A percentile compares a stretch with the other conserved stretches of the same genome.
phyloP scores from a whole-genome alignment of 1,284 basidiomycete species.

The Leccinum variabile region DNA sequence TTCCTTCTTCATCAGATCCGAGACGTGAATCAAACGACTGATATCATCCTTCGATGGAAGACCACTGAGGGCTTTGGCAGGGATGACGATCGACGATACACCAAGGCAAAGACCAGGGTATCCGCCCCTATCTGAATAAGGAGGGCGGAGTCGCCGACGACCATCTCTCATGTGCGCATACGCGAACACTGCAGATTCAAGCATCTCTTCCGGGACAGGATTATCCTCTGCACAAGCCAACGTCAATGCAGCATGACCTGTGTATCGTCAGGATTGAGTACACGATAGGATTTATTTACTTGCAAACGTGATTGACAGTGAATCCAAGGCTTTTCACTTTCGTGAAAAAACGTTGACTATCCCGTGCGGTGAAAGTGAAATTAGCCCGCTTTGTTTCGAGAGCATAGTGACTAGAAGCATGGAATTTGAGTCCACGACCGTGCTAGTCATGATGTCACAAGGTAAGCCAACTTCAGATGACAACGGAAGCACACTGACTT shows the following conservation, averaged over 20 bases:
- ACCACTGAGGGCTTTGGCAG: background rate
- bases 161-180: background rate
- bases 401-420: background rate
- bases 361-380: background rate
- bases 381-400: background rate
- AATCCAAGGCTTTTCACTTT: background rate
- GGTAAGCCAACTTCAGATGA: background rate
- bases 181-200: background rate
- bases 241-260: background rate
- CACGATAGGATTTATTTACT: background rate
- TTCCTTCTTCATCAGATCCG: conserved; percentile 1
- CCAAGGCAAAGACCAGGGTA: conserved; percentile 1
- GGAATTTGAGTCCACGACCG: background rate
- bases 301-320: background rate
- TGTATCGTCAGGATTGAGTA: background rate
- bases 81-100: background rate
- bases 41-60: background rate
- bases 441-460: background rate
- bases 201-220: background rate
- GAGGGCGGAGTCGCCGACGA: background rate
- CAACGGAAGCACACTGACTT: background rate
- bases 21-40: background rate
- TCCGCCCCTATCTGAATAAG: background rate
- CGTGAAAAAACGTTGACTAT: background rate
- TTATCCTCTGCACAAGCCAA: background rate